Conservation (phyloP, 495 filamentous ascomycete genomes). For the Talaromyces thailandensis region DNA sequence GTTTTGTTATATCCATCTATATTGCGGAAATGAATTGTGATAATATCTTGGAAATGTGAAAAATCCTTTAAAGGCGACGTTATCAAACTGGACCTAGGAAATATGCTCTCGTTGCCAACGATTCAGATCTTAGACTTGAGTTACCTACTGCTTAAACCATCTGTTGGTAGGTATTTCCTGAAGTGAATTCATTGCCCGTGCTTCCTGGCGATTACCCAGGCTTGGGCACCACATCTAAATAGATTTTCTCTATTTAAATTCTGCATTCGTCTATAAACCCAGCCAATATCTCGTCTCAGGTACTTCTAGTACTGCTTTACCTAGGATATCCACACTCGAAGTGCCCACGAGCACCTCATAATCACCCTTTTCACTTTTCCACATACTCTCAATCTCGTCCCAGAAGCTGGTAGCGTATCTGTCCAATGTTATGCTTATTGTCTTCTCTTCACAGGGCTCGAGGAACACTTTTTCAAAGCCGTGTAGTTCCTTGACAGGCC, state of each 20-base stretch:
- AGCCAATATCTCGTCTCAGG: constrained; percentile 23
- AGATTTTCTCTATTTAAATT: neutral
- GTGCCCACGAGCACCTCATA: constrained; percentile 54
- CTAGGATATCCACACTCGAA: constrained; percentile 29
- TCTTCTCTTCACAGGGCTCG: constrained; percentile 51
- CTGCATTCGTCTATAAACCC: constrained; percentile 12
- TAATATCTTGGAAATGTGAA: neutral
- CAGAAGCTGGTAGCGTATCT: constrained; percentile 64
- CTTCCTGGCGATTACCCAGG: neutral
- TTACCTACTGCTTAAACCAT: neutral
- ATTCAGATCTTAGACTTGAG: neutral
- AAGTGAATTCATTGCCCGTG: neutral
- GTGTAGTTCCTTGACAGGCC: constrained; percentile 16
- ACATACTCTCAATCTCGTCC: constrained; percentile 52
- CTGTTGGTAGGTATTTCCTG: neutral
- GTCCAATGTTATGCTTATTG: constrained; percentile 50
- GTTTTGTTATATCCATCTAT: neutral
- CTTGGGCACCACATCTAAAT: neutral
- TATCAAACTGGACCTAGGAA: neutral
- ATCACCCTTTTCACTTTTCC: constrained; percentile 63
- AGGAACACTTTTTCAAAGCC: constrained; percentile 37
- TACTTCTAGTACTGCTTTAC: constrained; percentile 34
- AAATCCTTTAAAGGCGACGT: neutral
- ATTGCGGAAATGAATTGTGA: neutral
- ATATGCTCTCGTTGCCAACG: neutral